These are phyloP conservation scores for Xylariales sp. DNA, from an alignment of 2,329 filamentous ascomycete species.

Conservation along the genomic window DNA sequence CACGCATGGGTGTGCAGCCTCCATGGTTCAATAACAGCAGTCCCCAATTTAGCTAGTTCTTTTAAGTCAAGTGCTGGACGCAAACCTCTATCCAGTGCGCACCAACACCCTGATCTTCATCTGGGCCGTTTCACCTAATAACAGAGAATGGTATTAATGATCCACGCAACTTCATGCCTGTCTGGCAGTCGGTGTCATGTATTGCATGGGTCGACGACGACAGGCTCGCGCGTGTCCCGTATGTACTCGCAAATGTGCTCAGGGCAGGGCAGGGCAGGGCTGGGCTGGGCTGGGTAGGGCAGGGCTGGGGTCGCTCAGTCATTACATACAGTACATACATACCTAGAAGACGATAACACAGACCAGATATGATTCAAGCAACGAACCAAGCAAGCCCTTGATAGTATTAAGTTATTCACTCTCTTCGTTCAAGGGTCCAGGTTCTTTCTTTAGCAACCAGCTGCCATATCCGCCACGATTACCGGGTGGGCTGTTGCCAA, in stretches of 20 bases:
- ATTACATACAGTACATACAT: no score
- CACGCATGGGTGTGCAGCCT: background rate
- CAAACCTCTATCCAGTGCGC: background rate
- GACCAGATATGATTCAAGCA: constrained; percentile 7
- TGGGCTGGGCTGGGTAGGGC: no score
- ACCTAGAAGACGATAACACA: background rate
- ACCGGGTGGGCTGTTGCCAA: background rate
- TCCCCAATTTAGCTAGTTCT: no score
- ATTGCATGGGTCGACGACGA: constrained; percentile 8
- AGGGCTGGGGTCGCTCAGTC: no score
- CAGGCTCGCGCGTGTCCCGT: no score
- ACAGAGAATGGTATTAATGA: constrained; percentile 10
- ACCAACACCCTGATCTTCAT: constrained; percentile 11
- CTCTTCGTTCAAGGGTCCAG: constrained; percentile 5
- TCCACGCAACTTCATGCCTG: constrained; percentile 6
- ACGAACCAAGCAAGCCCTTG: constrained; percentile 7
- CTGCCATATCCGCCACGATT: constrained; percentile 6
- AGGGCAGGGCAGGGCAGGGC: no score
- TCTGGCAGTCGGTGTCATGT: constrained; percentile 5
- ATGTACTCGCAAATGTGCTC: no score
- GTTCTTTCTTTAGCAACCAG: constrained; percentile 2
- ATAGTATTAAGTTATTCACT: constrained; percentile 2
- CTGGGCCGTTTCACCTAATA: constrained; percentile 13
- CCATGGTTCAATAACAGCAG: background rate
- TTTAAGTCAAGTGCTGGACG: constrained; percentile 3